Conservation (phyloP, 2,329 filamentous ascomycete genomes). For the Microdochium paspali region DNA sequence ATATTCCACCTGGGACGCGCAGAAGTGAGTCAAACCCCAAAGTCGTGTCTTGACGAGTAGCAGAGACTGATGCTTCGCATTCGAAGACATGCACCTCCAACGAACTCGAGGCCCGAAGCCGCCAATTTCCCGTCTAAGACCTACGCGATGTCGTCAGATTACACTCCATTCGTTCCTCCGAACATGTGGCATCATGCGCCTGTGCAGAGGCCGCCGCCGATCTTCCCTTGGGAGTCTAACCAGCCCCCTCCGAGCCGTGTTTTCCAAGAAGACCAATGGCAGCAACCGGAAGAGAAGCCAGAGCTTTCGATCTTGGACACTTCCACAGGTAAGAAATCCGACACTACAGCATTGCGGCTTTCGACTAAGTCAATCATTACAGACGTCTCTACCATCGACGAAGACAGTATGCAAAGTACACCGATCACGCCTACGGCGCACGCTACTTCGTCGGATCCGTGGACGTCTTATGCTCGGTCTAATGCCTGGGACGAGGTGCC, state of each 20-base stretch:
- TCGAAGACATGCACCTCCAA: constrained; percentile 50
- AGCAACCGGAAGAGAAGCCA: constrained; percentile 7
- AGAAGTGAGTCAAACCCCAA: constrained; percentile 42
- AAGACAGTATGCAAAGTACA: constrained; percentile 33
- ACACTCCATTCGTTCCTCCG: constrained; percentile 67
- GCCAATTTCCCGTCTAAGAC: constrained; percentile 68
- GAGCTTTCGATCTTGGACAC: constrained; percentile 1
- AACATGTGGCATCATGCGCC: constrained; percentile 74
- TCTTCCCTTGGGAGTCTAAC: constrained; percentile 86
- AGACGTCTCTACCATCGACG: constrained; percentile 24
- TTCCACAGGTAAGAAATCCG: constrained; percentile 8
- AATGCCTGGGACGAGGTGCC: constrained; percentile 94
- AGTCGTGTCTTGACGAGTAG: too few relatives aligned
- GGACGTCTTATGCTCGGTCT: constrained; percentile 62
- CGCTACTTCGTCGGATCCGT: constrained; percentile 46
- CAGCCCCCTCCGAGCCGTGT: constrained; percentile 54
- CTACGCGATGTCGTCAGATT: constrained; percentile 77
- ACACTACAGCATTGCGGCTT: constrained; percentile 9
- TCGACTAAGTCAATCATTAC: constrained; percentile 23
- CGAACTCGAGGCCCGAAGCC: constrained; percentile 72
- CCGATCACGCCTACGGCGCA: constrained; percentile 38
- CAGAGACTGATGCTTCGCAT: too few relatives aligned
- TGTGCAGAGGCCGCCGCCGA: constrained; percentile 50
- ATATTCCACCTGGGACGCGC: constrained; percentile 40
- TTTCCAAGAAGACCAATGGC: constrained; percentile 48